Percentiles rank a stretch among this genome's conserved stretches.
phyloP scores from a whole-genome alignment of 140 eudicot species.

The Erigeron philadelphicus region DNA sequence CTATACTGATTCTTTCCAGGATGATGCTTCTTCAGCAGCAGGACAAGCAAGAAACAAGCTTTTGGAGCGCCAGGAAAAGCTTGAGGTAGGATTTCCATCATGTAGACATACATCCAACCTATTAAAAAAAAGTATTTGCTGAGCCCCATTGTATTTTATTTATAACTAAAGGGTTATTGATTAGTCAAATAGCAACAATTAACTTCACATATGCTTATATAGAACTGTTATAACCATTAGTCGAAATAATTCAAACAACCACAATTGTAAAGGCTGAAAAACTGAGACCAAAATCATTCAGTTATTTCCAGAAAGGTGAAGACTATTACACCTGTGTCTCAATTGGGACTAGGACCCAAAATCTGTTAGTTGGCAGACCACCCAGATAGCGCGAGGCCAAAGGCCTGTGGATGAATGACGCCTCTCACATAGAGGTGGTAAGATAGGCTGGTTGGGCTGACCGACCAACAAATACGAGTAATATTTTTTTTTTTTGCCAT shows the following conservation, averaged over 20 bases:
- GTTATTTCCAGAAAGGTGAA: too few species aligned
- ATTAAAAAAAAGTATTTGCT: neutral
- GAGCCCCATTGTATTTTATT: neutral
- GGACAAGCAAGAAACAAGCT: constrained; percentile 89
- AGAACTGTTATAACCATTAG: neutral
- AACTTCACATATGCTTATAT: neutral
- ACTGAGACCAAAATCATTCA: neutral
- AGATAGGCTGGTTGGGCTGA: neutral
- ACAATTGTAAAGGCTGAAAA: neutral
- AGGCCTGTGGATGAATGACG: too few species aligned
- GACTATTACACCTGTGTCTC: too few species aligned
- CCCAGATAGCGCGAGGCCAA: too few species aligned
- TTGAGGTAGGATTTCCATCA: constrained; percentile 48
- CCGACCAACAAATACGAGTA: neutral
- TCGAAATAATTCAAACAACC: constrained; percentile 3
- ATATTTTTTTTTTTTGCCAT: neutral
- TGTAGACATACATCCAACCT: constrained; percentile 4
- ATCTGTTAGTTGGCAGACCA: too few species aligned
- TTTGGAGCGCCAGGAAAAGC: constrained; percentile 87
- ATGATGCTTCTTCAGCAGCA: constrained; percentile 76
- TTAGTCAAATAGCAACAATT: neutral
- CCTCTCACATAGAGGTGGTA: too few species aligned
- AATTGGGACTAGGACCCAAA: too few species aligned
- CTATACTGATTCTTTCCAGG: constrained; percentile 36
- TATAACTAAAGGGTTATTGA: too few species aligned